These are phyloP conservation scores for Cadophora luteo-olivacea DNA, from an alignment of 2,329 filamentous ascomycete genomes.

Conservation along the genomic window DNA sequence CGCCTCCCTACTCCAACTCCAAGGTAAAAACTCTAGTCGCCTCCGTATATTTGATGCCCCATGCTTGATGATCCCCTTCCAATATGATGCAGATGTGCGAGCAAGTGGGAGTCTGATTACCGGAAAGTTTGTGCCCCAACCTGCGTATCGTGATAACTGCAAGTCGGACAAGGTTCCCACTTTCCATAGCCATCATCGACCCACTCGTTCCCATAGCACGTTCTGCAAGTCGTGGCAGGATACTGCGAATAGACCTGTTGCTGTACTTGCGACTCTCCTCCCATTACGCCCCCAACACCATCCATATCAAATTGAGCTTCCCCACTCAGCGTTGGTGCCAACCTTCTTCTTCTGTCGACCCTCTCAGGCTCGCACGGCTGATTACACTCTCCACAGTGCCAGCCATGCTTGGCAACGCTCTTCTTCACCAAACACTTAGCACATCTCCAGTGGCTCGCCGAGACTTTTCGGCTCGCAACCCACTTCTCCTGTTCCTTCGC, in stretches of 20 bases:
- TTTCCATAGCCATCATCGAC: conserved; percentile 11
- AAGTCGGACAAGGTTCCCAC: conserved; percentile 17
- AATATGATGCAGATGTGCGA: background rate
- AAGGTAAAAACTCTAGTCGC: conserved; percentile 2
- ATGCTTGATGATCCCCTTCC: too few species aligned
- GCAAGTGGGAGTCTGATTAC: background rate
- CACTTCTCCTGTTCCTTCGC: conserved; percentile 34
- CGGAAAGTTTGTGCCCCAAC: background rate
- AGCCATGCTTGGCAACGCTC: conserved; percentile 30
- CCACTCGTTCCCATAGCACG: conserved; percentile 7
- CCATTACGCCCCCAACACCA: background rate
- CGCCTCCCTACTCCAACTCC: conserved; percentile 33
- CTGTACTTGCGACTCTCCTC: background rate
- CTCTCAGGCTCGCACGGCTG: conserved; percentile 35
- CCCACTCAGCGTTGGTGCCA: background rate
- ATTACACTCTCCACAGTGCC: conserved; percentile 37
- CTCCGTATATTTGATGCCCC: background rate
- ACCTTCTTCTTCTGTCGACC: conserved; percentile 20
- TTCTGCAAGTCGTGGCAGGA: background rate
- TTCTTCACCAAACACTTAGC: conserved; percentile 38
- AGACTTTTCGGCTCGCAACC: conserved; percentile 35
- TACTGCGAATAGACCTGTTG: background rate
- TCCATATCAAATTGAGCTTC: background rate
- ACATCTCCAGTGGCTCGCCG: conserved; percentile 39
- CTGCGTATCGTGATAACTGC: background rate